Evolutionary conservation across 306 rosid species (phyloP).

Genomic region (Cajanus cajan): DNA sequence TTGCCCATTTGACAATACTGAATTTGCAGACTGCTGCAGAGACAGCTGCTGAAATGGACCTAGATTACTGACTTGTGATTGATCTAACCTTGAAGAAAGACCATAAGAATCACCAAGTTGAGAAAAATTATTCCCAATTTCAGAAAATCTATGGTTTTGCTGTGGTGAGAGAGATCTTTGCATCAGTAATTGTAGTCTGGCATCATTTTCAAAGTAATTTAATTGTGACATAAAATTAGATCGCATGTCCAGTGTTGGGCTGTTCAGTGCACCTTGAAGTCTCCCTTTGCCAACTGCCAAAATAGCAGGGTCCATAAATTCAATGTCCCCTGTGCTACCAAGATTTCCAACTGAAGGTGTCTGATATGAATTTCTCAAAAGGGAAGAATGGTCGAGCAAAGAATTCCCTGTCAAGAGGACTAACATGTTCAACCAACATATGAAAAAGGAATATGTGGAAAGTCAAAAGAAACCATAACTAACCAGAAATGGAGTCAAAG

Average conservation of each 20-base stretch:
- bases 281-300: slow-evolving; percentile 96
- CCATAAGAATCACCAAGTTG: slow-evolving; percentile 85
- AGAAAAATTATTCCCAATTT: slow-evolving; percentile 63
- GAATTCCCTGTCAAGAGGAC: slow-evolving; percentile 59
- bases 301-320: slow-evolving; percentile 98
- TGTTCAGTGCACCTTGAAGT: slow-evolving; percentile 72
- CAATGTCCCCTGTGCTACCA: slow-evolving; percentile 65
- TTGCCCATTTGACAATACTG: slow-evolving; percentile 75
- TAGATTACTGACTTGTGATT: slow-evolving; percentile 63
- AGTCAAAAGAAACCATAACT: slow-evolving; percentile 22
- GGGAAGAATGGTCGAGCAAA: slow-evolving; percentile 56
- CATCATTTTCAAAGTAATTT: slow-evolving; percentile 74
- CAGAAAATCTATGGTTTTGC: slow-evolving; percentile 74
- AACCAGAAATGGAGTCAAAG: slow-evolving; percentile 73
- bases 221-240: slow-evolving; percentile 65
- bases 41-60: slow-evolving; percentile 75
- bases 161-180: slow-evolving; percentile 76
- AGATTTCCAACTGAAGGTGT: slow-evolving; percentile 57
- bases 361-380: slow-evolving; percentile 77
- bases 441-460: background rate
- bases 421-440: background rate
- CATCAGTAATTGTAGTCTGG: slow-evolving; percentile 84
- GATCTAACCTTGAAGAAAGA: slow-evolving; percentile 82
- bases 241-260: slow-evolving; percentile 67
- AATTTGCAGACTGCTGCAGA: slow-evolving; percentile 72